Evolutionary conservation across 2,329 filamentous ascomycete genomes (phyloP).

Genomic region (Rutstroemia sp.): DNA sequence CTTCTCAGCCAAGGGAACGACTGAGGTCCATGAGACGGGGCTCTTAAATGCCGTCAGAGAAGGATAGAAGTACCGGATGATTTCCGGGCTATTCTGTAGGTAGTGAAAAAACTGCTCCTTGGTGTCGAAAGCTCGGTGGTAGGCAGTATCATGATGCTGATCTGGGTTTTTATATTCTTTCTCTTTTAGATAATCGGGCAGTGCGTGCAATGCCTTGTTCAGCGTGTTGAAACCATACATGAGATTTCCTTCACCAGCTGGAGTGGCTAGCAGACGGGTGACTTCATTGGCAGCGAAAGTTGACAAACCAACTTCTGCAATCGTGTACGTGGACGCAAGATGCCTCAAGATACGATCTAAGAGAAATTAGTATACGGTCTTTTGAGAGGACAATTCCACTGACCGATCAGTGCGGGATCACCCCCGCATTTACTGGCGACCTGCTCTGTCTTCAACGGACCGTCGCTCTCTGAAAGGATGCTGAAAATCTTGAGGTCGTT

Average conservation of each 20-base stretch:
- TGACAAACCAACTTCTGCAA: not conserved
- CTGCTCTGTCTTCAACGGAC: not conserved
- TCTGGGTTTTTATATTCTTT: not conserved
- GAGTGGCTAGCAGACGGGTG: not conserved
- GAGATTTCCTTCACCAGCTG: not conserved
- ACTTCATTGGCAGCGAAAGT: not conserved
- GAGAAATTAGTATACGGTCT: not conserved
- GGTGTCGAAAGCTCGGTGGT: not conserved
- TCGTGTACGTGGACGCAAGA: not conserved
- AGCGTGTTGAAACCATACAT: not conserved
- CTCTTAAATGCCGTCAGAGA: not conserved
- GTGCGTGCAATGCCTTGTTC: not conserved
- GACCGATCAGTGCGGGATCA: not conserved
- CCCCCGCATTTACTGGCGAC: not conserved
- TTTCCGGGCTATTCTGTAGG: not conserved
- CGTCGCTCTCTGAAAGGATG: not conserved
- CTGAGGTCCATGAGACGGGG: not conserved
- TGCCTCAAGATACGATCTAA: not conserved
- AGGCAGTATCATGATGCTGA: not conserved
- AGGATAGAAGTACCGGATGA: not conserved
- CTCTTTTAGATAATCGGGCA: not conserved
- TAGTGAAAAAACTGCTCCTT: not conserved
- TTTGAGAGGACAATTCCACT: not conserved
- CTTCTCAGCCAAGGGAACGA: not conserved
- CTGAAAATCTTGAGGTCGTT: not conserved